phyloP scores from a whole-genome alignment of 768 basidiomycete species.

The Leccinum rimulosum region DNA sequence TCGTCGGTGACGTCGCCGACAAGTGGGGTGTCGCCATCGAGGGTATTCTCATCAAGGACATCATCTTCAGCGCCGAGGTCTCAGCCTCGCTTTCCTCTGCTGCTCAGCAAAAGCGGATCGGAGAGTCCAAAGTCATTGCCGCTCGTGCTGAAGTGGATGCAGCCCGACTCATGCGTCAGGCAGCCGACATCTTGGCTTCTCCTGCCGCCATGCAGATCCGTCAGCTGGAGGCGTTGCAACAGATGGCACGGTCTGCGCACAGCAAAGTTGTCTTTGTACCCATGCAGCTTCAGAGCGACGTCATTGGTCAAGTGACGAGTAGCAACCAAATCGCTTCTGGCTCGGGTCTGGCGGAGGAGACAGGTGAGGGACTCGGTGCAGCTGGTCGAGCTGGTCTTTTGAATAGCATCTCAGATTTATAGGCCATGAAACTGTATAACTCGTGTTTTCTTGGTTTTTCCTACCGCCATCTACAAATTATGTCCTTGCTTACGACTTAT shows the following conservation, averaged over 20 bases:
- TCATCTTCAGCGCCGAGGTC: slow-evolving; percentile 89
- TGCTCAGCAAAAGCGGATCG: slow-evolving; percentile 95
- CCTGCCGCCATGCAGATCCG: slow-evolving; percentile 98
- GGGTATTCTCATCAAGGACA: slow-evolving; percentile 93
- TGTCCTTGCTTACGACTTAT: not conserved
- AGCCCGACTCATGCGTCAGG: slow-evolving; percentile 93
- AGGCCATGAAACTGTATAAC: not conserved
- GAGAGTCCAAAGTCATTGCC: slow-evolving; percentile 95
- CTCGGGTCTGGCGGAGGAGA: slow-evolving; percentile 24
- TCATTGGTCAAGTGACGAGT: slow-evolving; percentile 46
- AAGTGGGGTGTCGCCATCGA: slow-evolving; percentile 98
- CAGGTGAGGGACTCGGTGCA: slow-evolving; percentile 23
- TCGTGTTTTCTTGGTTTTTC: not conserved
- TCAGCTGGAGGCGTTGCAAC: slow-evolving; percentile 93
- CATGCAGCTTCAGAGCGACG: slow-evolving; percentile 83
- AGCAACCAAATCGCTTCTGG: slow-evolving; percentile 23
- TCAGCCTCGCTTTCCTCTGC: slow-evolving; percentile 90
- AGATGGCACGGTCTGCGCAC: slow-evolving; percentile 87
- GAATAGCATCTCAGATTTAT: slow-evolving; percentile 25
- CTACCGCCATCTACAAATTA: not conserved
- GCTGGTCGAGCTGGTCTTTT: slow-evolving; percentile 27
- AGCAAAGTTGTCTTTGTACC: slow-evolving; percentile 95
- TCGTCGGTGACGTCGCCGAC: slow-evolving; percentile 88
- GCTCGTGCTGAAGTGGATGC: slow-evolving; percentile 95
- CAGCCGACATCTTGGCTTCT: slow-evolving; percentile 90